Evolutionary conservation across 2,329 filamentous ascomycete species (phyloP).

Genomic region (Colletotrichum sp.): DNA sequence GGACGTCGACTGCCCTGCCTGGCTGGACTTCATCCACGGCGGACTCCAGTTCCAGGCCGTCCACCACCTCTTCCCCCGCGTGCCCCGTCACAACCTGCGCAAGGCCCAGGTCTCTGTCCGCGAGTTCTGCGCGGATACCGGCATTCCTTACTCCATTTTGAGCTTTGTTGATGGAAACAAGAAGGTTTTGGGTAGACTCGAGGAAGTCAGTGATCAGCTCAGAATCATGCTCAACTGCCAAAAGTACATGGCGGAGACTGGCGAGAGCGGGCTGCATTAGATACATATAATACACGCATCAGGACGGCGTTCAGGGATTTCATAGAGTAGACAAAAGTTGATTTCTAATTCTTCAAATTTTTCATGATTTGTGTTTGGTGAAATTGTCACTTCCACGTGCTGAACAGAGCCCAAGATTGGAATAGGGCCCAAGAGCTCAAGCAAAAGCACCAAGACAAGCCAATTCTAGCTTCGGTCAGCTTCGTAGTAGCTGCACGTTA

Average conservation of each 20-base stretch:
- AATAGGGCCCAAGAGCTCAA: neutral
- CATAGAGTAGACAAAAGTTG: conserved; percentile 14
- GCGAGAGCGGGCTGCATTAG: conserved; percentile 45
- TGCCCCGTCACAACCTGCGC: conserved; percentile 72
- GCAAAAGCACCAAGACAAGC: neutral
- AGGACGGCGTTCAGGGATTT: conserved; percentile 3
- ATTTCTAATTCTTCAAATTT: neutral
- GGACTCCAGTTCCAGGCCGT: conserved; percentile 76
- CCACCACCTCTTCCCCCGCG: conserved; percentile 72
- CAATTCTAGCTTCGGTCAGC: neutral
- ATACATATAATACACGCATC: neutral
- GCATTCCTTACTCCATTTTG: conserved; percentile 66
- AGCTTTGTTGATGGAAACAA: conserved; percentile 68
- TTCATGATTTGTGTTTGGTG: neutral
- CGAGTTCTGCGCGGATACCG: conserved; percentile 69
- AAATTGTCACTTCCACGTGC: accelerated
- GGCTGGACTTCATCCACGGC: conserved; percentile 76
- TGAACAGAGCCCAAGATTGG: accelerated
- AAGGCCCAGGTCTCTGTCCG: conserved; percentile 63
- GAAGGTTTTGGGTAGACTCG: conserved; percentile 51
- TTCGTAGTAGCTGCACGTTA: neutral
- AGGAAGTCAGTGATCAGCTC: conserved; percentile 66
- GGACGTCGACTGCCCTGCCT: conserved; percentile 75
- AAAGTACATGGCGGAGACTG: conserved; percentile 52
- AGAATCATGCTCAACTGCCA: conserved; percentile 64